These are phyloP conservation scores for Coprinopsis cinerea DNA, from an alignment of 768 basidiomycete genomes.

Conservation along the genomic window DNA sequence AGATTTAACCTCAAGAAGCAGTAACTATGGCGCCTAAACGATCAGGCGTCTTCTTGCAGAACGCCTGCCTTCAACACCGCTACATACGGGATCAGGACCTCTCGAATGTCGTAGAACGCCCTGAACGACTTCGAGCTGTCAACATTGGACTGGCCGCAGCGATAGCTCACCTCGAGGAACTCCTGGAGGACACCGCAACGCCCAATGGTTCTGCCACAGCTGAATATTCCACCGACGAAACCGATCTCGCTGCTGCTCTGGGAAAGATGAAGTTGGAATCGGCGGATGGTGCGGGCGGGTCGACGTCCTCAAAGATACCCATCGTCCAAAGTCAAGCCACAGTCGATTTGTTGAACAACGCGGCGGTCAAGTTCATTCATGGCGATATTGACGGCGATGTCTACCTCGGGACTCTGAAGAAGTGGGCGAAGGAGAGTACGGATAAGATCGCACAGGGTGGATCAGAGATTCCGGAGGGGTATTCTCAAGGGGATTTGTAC, in stretches of 20 bases:
- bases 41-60: conserved; percentile 51
- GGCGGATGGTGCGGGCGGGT: conserved; percentile 6
- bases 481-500: conserved; percentile 80
- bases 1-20: too few relatives aligned
- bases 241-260: conserved; percentile 23
- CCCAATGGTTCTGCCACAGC: background rate
- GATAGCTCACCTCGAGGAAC: conserved; percentile 61
- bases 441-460: conserved; percentile 55
- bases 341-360: conserved; percentile 49
- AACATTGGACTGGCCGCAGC: conserved; percentile 78
- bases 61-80: conserved; percentile 64
- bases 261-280: conserved; percentile 19
- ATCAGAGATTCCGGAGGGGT: conserved; percentile 70
- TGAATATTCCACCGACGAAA: conserved; percentile 10
- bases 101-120: conserved; percentile 82
- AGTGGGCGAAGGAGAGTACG: conserved; percentile 53
- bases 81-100: conserved; percentile 75
- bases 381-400: conserved; percentile 63
- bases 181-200: conserved; percentile 10
- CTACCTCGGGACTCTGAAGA: conserved; percentile 57
- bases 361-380: conserved; percentile 70
- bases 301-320: conserved; percentile 24
- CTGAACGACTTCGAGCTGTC: conserved; percentile 83
- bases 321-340: conserved; percentile 50
- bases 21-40: conserved; percentile 7